A percentile compares a stretch with the other conserved stretches of the same genome.
These are phyloP conservation scores for Periconia sp. DNA, from an alignment of 2,329 filamentous ascomycete genomes.

Conservation along the genomic window DNA sequence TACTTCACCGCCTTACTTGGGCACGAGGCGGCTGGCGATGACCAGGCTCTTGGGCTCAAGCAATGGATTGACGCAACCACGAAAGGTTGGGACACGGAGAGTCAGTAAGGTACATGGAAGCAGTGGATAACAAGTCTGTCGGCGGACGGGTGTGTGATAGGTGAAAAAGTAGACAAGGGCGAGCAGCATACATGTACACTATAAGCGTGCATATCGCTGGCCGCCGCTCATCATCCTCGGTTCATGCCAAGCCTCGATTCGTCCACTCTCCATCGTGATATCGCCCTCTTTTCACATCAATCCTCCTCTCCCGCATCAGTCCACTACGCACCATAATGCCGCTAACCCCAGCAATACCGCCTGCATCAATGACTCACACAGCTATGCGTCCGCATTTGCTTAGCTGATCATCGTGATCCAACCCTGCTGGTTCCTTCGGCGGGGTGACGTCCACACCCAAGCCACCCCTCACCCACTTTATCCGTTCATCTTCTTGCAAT, in stretches of 20 bases:
- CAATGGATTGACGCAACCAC: no score
- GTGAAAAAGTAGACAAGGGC: background rate
- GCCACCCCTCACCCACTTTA: no score
- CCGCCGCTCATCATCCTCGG: conserved; percentile 1
- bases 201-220: no score
- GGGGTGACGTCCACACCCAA: no score
- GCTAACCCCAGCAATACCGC: conserved; percentile 6
- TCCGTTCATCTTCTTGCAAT: background rate
- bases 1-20: background rate
- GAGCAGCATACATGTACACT: background rate
- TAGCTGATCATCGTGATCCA: no score
- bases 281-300: no score
- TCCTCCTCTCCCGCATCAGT: background rate
- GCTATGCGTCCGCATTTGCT: background rate
- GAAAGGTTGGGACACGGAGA: no score
- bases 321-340: conserved; percentile 5
- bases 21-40: background rate
- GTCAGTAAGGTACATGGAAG: no score
- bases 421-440: no score
- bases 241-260: conserved; percentile 6
- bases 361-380: conserved; percentile 10
- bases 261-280: background rate
- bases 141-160: background rate
- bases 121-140: background rate
- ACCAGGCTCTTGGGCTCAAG: background rate